Percentiles rank a stretch among this genome's conserved stretches.
Evolutionary conservation across 495 filamentous ascomycete species (phyloP).

Genomic region (Aspergillus affinis): DNA sequence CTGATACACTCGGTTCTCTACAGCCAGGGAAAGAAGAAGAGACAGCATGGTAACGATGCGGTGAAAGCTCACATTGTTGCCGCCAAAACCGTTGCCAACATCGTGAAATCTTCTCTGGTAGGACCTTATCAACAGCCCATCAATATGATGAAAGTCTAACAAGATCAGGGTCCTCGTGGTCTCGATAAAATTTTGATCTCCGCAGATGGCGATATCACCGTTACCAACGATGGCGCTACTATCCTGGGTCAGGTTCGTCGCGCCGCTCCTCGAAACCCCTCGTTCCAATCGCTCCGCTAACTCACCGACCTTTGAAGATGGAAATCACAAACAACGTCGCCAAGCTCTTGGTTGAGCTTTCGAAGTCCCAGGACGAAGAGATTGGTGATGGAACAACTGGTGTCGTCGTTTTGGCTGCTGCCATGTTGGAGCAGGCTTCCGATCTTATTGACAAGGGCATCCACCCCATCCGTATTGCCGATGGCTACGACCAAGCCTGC

Average conservation of each 20-base stretch:
- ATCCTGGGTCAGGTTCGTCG: constrained; percentile 77
- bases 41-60: constrained; percentile 92
- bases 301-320: constrained; percentile 58
- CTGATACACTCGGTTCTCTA: constrained; percentile 21
- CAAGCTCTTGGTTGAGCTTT: constrained; percentile 95
- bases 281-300: constrained; percentile 20
- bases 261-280: constrained; percentile 5
- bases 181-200: constrained; percentile 99
- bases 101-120: constrained; percentile 92
- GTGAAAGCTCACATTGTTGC: constrained; percentile 98
- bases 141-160: constrained; percentile 20
- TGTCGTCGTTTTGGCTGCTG: constrained; percentile 94
- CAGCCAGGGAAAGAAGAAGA: constrained; percentile 97
- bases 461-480: constrained; percentile 96
- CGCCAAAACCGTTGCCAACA: constrained; percentile 91
- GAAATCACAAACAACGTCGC: constrained; percentile 98
- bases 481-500: constrained; percentile 95
- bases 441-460: constrained; percentile 99
- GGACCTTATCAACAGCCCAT: constrained; percentile 10
- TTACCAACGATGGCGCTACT: constrained; percentile 98
- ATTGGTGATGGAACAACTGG: constrained; percentile 98
- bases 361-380: constrained; percentile 98
- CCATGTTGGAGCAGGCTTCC: constrained; percentile 94
- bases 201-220: constrained; percentile 97
- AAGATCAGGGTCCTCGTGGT: constrained; percentile 76